A percentile compares a stretch with the other conserved stretches of the same genome.
Evolutionary conservation across 1,284 basidiomycete genomes (phyloP).

Genomic region (Testicularia cyperi): DNA sequence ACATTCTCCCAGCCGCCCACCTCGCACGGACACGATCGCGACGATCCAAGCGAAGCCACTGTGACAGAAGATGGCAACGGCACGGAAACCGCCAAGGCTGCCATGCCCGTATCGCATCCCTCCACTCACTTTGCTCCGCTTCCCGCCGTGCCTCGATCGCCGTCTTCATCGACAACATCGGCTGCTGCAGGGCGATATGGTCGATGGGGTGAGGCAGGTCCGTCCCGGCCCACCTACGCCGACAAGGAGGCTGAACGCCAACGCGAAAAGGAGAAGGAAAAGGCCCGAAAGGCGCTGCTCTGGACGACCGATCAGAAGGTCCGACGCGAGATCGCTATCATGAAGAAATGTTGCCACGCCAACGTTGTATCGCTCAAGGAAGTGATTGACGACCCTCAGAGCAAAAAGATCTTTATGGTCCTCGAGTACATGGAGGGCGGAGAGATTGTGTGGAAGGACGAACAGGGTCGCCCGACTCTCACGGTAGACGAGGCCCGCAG

Average conservation of each 20-base stretch:
- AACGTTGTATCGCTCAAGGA: constrained; percentile 89
- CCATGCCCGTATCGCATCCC: background rate
- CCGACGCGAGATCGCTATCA: constrained; percentile 79
- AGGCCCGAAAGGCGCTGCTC: constrained; percentile 41
- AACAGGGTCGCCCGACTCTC: constrained; percentile 67
- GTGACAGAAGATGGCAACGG: background rate
- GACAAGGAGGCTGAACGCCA: constrained; percentile 34
- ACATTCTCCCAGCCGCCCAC: background rate
- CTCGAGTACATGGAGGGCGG: constrained; percentile 95
- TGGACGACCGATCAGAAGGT: constrained; percentile 58
- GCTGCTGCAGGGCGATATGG: constrained; percentile 11
- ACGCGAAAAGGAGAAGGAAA: constrained; percentile 44
- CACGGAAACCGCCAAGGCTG: background rate
- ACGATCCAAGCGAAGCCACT: too few species aligned
- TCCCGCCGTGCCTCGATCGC: constrained; percentile 20
- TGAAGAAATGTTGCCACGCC: constrained; percentile 86
- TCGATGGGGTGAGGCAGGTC: constrained; percentile 14
- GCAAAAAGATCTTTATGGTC: constrained; percentile 91
- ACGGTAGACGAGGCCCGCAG: constrained; percentile 78
- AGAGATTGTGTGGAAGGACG: constrained; percentile 81
- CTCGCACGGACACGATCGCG: too few species aligned
- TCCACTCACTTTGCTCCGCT: constrained; percentile 22
- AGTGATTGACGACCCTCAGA: constrained; percentile 89
- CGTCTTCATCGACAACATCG: too few species aligned
- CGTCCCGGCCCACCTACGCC: constrained; percentile 5